Conservation (phyloP, 2,329 filamentous ascomycete genomes). For the Aaosphaeria pasadenensis region DNA sequence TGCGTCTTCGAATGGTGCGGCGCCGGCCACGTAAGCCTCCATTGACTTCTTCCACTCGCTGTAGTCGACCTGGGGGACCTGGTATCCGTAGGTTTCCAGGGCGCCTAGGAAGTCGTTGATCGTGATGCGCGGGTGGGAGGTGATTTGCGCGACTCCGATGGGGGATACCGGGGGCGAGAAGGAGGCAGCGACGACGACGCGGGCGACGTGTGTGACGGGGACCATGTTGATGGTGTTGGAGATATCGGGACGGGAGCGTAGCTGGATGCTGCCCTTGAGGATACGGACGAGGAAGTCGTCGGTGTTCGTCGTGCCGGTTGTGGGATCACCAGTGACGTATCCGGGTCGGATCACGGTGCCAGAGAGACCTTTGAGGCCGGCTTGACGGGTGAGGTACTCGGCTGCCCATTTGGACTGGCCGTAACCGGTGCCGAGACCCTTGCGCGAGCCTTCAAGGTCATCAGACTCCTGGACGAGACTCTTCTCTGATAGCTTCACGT, state of each 20-base stretch:
- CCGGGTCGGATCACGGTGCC: constrained; percentile 79
- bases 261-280: constrained; percentile 82
- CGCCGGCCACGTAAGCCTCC: constrained; percentile 63
- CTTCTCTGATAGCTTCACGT: constrained; percentile 68
- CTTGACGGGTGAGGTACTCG: constrained; percentile 71
- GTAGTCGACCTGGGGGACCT: constrained; percentile 65
- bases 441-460: constrained; percentile 71
- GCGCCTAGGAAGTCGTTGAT: constrained; percentile 75
- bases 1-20: constrained; percentile 46
- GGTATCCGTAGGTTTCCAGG: constrained; percentile 71
- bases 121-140: constrained; percentile 71
- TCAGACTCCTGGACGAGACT: constrained; percentile 70
- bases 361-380: constrained; percentile 70
- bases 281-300: constrained; percentile 91
- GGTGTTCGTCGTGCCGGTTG: constrained; percentile 67
- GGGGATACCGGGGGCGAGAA: constrained; percentile 59
- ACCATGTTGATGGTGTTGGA: constrained; percentile 86
- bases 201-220: constrained; percentile 78
- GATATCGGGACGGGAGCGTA: constrained; percentile 70
- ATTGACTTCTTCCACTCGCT: constrained; percentile 65
- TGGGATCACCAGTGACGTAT: constrained; percentile 75
- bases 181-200: constrained; percentile 72
- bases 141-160: constrained; percentile 71
- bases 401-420: constrained; percentile 88
- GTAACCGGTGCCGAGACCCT: constrained; percentile 80